Base-by-base conservation (phyloP, 2,329 filamentous ascomycete species). In the Xylaria digitata region DNA sequence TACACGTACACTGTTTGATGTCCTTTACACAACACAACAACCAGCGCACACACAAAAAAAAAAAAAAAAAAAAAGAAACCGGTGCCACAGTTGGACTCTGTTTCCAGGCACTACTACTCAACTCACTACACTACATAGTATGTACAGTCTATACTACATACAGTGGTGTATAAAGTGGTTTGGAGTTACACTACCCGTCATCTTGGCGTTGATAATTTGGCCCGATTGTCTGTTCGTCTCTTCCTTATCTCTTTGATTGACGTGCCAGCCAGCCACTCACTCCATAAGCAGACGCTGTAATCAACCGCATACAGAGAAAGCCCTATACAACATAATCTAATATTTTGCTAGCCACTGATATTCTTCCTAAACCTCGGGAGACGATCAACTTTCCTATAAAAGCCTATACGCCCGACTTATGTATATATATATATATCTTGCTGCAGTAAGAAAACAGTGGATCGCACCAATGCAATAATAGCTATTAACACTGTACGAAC, bases 401-500 rank as follows among this genome's bases (percentile, higher is more conserved):
- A n/a, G 21, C 26, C 5, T 26, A 26, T 26, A 26, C 5, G 26
- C 26, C 26, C 26, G 5, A 43, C 53, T 43, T 43, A 57, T 53
- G 2, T 8, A 34, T 40, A 15, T 53, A 7, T 8, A 34, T 40
- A 15, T 55, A 37, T 45, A 52, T 63, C 37, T 53, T 23, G 26
- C 46, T 45, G 46, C 61, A 61, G 56, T 46, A 17, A 61, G 49
- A 65, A 56, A 56, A 56, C 43, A 32, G 55, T 49, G 56, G 63
- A 48, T 56, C 63, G 30, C 26, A 26, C 26, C 26, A 26, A 26
- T 26, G 26, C 26, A 26, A 26, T 26, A 26, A 2, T 26, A 26
- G 26, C 5, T 52, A 45, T 26, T 8, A 30, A 61, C 67, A 69
- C 67, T 61, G 67, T 69, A 60, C 61, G 32, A 67, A 59, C 19